Percentiles rank a stretch among this genome's conserved stretches.
phyloP scores from a whole-genome alignment of 1,284 basidiomycete species.

The Microbotryum silenes-acaulis region DNA sequence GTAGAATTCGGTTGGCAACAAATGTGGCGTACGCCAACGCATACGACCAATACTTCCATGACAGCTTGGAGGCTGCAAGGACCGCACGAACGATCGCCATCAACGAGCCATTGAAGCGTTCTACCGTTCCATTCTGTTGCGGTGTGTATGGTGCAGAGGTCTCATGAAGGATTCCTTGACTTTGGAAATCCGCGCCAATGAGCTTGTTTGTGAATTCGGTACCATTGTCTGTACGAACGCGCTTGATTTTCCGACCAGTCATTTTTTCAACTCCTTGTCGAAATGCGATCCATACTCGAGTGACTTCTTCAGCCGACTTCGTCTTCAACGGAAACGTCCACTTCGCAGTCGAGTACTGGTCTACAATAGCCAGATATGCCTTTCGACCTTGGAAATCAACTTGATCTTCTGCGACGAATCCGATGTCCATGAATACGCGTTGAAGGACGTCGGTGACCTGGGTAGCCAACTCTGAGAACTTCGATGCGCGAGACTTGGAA shows the following conservation, averaged over 20 bases:
- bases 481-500: not conserved
- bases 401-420: too few species aligned
- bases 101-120: not conserved
- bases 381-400: too few species aligned
- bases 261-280: slow-evolving; percentile 27
- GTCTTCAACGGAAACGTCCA: too few species aligned
- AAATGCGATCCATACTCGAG: too few species aligned
- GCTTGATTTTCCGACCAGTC: slow-evolving; percentile 38
- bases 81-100: not conserved
- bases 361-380: too few species aligned
- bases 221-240: slow-evolving; percentile 28
- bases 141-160: slow-evolving; percentile 13
- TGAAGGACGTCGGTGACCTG: not conserved
- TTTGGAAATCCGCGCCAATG: not conserved
- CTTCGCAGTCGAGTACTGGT: too few species aligned
- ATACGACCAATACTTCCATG: not conserved
- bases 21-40: not conserved
- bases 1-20: not conserved
- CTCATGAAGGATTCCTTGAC: slow-evolving; percentile 10
- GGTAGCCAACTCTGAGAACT: not conserved
- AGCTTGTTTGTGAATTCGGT: slow-evolving; percentile 11
- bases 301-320: too few species aligned
- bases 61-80: not conserved
- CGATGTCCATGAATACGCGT: not conserved
- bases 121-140: slow-evolving; percentile 8